phyloP scores from a whole-genome alignment of 192 early-diverging fungal genomes.

The Backusella mclennaniae region DNA sequence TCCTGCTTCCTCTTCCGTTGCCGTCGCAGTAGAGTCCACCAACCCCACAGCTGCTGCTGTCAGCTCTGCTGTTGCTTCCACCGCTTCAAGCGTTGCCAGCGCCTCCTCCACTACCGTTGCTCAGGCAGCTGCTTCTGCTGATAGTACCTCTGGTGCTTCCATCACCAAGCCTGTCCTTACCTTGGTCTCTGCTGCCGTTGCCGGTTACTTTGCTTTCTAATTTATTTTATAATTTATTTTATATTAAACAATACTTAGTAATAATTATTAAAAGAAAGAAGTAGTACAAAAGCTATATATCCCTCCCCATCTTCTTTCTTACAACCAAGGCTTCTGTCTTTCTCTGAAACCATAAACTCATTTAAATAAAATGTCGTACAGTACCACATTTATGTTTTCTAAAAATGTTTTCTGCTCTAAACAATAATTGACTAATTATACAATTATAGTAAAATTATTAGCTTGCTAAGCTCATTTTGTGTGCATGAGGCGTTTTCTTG shows the following conservation, averaged over 20 bases:
- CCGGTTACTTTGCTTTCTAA: constrained; percentile 13
- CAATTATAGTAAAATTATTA: no score
- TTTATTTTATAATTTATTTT: neutral
- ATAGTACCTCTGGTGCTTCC: neutral
- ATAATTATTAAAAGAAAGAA: neutral
- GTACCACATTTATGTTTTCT: neutral
- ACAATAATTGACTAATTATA: no score
- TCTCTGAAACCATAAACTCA: neutral
- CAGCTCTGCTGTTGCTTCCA: neutral
- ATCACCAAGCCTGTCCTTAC: constrained; percentile 11
- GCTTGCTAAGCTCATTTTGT: no score
- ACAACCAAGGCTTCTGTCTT: neutral
- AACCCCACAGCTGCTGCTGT: neutral
- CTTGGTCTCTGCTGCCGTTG: constrained; percentile 1
- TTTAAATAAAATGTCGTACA: neutral
- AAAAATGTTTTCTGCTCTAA: neutral
- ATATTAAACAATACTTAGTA: neutral
- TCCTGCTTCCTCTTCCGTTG: neutral
- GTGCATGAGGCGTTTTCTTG: no score
- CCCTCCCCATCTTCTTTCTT: neutral
- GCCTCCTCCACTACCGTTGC: neutral
- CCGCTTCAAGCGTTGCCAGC: neutral
- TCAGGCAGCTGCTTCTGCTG: neutral
- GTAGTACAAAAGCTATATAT: neutral
- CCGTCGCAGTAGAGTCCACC: neutral